Percentiles rank a stretch among this genome's conserved stretches.
These are phyloP conservation scores for Exophiala oligosperma DNA, from an alignment of 2,329 filamentous ascomycete genomes.

Conservation along the genomic window DNA sequence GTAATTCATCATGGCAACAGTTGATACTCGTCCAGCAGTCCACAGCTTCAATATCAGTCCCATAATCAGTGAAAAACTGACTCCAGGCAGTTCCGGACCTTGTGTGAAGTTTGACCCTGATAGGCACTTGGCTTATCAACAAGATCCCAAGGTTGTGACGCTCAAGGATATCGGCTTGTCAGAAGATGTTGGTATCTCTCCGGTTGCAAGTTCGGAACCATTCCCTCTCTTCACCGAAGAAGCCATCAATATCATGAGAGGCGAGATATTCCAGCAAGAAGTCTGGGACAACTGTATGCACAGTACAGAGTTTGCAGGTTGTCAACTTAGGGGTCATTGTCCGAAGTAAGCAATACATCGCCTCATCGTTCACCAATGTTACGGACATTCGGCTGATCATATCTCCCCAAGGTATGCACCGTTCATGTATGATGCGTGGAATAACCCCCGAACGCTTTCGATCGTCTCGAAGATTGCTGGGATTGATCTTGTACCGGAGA, in stretches of 20 bases:
- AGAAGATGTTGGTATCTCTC: constrained; percentile 58
- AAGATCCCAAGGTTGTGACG: constrained; percentile 50
- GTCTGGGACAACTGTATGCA: constrained; percentile 57
- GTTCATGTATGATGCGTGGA: constrained; percentile 61
- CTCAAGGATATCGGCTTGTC: constrained; percentile 61
- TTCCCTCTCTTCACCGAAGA: constrained; percentile 62
- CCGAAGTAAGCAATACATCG: constrained; percentile 47
- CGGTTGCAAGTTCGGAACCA: constrained; percentile 60
- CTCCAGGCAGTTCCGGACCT: constrained; percentile 2
- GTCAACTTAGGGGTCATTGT: constrained; percentile 50
- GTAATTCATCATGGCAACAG: constrained; percentile 1
- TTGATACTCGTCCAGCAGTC: not conserved
- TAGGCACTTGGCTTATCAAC: constrained; percentile 54
- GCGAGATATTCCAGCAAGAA: constrained; percentile 56
- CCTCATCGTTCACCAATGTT: not conserved
- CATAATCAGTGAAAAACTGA: constrained; percentile 9
- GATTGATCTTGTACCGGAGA: constrained; percentile 56
- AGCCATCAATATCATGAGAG: constrained; percentile 59
- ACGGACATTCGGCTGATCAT: not conserved
- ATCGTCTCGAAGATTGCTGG: constrained; percentile 59
- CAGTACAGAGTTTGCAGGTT: constrained; percentile 53
- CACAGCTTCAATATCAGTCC: constrained; percentile 5
- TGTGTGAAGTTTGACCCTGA: constrained; percentile 47
- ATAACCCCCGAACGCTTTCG: constrained; percentile 51
- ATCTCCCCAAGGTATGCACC: constrained; percentile 47